Conservation (phyloP, 2,329 filamentous ascomycete species). For the Botrytis porri region DNA sequence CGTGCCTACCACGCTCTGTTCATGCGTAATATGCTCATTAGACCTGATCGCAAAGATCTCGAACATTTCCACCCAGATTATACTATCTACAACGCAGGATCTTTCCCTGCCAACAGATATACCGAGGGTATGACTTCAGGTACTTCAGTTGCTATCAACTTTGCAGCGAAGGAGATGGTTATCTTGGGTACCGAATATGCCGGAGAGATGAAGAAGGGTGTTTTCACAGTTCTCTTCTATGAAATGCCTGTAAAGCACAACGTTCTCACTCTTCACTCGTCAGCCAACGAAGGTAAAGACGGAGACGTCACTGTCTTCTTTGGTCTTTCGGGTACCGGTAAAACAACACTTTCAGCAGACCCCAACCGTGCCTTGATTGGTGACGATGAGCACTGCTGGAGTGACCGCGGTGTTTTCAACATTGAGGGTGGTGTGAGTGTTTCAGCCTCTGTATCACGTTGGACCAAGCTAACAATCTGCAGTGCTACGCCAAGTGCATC, state of each 20-base stretch:
- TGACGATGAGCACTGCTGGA: conserved; percentile 99
- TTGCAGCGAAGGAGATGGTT: conserved; percentile 99
- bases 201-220: conserved; percentile 95
- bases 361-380: conserved; percentile 94
- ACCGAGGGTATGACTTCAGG: conserved; percentile 98
- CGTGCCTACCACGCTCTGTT: conserved; percentile 99
- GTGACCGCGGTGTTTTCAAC: conserved; percentile 95
- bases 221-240: conserved; percentile 99
- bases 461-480: conserved; percentile 20
- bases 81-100: conserved; percentile 98
- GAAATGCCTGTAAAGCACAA: conserved; percentile 99
- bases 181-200: conserved; percentile 99
- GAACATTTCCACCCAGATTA: conserved; percentile 99
- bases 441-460: not conserved
- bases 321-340: conserved; percentile 95
- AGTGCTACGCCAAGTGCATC: conserved; percentile 97
- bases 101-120: conserved; percentile 97
- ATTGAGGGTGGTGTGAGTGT: conserved; percentile 77
- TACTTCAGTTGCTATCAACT: conserved; percentile 98
- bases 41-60: conserved; percentile 84
- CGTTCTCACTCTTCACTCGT: conserved; percentile 96
- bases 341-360: conserved; percentile 97
- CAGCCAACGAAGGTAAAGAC: conserved; percentile 90
- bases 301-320: conserved; percentile 99
- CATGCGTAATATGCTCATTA: conserved; percentile 99